Evolutionary conservation across 2,329 filamentous ascomycete genomes (phyloP).

Genomic region (Pseudophaeomoniella oleicola): DNA sequence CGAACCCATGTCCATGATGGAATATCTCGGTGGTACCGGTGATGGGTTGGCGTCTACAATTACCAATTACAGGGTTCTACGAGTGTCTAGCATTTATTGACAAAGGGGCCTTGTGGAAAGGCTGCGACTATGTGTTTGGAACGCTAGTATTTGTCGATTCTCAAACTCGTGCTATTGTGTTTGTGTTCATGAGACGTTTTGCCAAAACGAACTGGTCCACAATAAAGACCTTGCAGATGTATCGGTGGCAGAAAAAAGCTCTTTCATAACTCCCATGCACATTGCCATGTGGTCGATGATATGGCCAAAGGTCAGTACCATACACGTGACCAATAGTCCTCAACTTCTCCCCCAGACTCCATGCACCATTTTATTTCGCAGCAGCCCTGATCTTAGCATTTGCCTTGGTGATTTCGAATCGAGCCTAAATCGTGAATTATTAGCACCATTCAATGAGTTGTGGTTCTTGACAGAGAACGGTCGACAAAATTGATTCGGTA

Average conservation of each 20-base stretch:
- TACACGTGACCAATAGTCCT: too few species aligned
- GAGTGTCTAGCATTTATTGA: too few species aligned
- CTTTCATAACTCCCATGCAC: slow-evolving; percentile 14
- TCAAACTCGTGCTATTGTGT: not conserved
- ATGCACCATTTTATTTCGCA: slow-evolving; percentile 39
- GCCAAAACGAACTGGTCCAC: not conserved
- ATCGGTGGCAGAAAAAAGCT: not conserved
- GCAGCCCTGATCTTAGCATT: slow-evolving; percentile 81
- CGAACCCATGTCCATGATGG: too few species aligned
- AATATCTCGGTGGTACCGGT: too few species aligned
- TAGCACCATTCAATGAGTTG: too few species aligned
- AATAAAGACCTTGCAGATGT: not conserved
- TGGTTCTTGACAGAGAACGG: too few species aligned
- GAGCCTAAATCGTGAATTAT: slow-evolving; percentile 34
- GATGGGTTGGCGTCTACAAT: too few species aligned
- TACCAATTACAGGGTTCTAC: too few species aligned
- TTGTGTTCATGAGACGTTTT: not conserved
- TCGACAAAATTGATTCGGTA: too few species aligned
- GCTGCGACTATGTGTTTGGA: not conserved
- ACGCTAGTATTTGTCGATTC: not conserved
- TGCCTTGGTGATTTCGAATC: slow-evolving; percentile 95
- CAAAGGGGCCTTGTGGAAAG: too few species aligned
- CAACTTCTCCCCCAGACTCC: slow-evolving; percentile 26
- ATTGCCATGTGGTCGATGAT: not conserved
- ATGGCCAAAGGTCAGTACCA: too few species aligned